These are phyloP conservation scores for Phytophthora cryptogea DNA, from an alignment of 352 stramenopile genomes.

Conservation along the genomic window DNA sequence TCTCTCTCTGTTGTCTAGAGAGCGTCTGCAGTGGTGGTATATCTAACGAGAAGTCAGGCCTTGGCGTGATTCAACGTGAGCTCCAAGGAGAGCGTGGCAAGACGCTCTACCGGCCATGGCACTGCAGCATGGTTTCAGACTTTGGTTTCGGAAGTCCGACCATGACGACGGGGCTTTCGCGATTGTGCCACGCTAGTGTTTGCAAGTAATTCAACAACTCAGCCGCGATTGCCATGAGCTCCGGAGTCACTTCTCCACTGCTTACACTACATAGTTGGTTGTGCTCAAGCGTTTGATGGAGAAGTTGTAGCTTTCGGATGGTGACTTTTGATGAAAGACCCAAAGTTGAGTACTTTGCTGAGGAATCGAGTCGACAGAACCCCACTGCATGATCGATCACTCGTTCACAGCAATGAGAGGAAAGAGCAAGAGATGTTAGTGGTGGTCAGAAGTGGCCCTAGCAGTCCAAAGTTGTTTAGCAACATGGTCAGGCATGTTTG, in stretches of 20 bases:
- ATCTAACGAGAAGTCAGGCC: slow-evolving; percentile 15
- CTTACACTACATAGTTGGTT: background rate
- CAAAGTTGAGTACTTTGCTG: background rate
- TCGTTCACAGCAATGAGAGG: background rate
- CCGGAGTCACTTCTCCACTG: background rate
- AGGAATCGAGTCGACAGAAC: background rate
- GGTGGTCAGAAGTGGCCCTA: slow-evolving; percentile 15
- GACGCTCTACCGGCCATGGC: slow-evolving; percentile 5
- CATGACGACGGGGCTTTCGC: slow-evolving; percentile 10
- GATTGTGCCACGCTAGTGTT: slow-evolving; percentile 4
- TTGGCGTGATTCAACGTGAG: slow-evolving; percentile 27
- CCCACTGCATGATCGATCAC: no score
- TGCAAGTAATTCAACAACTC: slow-evolving; percentile 16
- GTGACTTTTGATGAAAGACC: background rate
- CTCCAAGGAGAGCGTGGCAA: slow-evolving; percentile 9
- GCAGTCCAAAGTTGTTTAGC: slow-evolving; percentile 9
- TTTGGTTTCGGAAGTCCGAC: slow-evolving; percentile 22
- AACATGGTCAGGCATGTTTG: background rate
- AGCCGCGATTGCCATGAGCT: background rate
- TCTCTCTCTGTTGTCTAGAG: slow-evolving; percentile 12
- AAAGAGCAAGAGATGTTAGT: slow-evolving; percentile 3
- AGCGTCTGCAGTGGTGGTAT: slow-evolving; percentile 8
- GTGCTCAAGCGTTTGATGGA: no score
- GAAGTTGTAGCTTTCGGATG: background rate
- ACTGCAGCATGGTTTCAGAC: slow-evolving; percentile 16